Conservation (phyloP, 2,329 filamentous ascomycete genomes). For the Talaromyces sp. region DNA sequence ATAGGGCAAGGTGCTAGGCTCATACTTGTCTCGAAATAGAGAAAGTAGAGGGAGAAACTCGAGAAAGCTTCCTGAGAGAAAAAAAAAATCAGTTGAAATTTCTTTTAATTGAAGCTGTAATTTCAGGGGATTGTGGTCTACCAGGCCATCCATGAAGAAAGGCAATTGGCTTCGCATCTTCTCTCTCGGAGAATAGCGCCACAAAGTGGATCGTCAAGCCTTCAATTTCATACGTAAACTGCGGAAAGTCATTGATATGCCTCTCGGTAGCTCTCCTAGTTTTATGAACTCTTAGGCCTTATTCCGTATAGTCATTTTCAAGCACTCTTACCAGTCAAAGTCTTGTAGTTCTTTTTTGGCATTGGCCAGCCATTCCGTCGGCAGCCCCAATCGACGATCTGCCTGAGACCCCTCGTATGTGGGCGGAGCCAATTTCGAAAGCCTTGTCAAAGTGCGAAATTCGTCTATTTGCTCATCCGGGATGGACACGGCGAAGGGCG, state of each 20-base stretch:
- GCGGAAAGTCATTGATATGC: constrained; percentile 46
- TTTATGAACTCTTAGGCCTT: not conserved
- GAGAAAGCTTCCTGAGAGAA: constrained; percentile 32
- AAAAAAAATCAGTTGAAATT: not conserved
- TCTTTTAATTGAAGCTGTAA: too few relatives aligned
- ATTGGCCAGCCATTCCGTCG: constrained; percentile 40
- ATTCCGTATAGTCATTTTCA: constrained; percentile 11
- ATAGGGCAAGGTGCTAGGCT: constrained; percentile 47
- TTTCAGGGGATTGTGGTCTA: not conserved
- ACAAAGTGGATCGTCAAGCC: constrained; percentile 47
- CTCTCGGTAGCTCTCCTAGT: constrained; percentile 29
- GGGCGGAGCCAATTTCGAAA: constrained; percentile 44
- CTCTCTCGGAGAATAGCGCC: constrained; percentile 48
- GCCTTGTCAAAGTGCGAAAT: constrained; percentile 41
- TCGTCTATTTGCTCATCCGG: constrained; percentile 40
- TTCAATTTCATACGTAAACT: constrained; percentile 38
- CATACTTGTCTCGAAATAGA: constrained; percentile 43
- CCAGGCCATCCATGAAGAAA: constrained; percentile 54
- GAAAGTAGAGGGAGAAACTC: constrained; percentile 52
- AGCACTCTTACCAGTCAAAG: constrained; percentile 42
- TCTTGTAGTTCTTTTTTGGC: constrained; percentile 40
- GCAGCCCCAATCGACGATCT: constrained; percentile 41
- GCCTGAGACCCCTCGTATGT: constrained; percentile 45
- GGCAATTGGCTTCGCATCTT: constrained; percentile 46
- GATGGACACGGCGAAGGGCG: constrained; percentile 39